Base-by-base conservation (phyloP, 106 monocot genomes). In the Allium sativum region DNA sequence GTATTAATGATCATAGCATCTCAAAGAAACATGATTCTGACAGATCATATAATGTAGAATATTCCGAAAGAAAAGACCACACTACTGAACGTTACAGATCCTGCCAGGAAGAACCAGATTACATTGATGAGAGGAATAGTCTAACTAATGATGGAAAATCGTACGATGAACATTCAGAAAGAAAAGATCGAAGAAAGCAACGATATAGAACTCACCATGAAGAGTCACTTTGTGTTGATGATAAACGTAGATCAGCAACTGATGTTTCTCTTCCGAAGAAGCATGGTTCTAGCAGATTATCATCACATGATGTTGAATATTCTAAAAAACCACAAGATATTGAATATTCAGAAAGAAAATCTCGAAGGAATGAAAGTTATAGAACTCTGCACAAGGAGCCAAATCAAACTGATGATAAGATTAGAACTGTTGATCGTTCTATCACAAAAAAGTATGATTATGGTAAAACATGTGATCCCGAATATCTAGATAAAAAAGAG, bases 1-100 rank as follows among this genome's bases (percentile, higher is more conserved):
- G 74, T 58, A 83, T 76, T 70, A 88, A 78, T 54, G 85, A 88
- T 52, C 82, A 76, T 21, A 83, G 93, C 62, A 31, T 31, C 31
- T 31, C 47, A 41, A 86, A 76, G 68, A 94, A 74, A 55, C 73
- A 74, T 12, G 78, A 80, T 72, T 75, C 42, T 59, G 68, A 46
- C 52, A 84, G 65, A 69, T 21, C 12, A 12, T 55, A 53, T 44
- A 71, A 79, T 31, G 51, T 12, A 43, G 78, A 79, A 58, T 58
- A 77, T 69, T 19, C 64, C 44, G 83, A 79, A 74, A 78, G 56
- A 70, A 77, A 72, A 62, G 67, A 57, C 58, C 55, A 57, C 15
- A 78, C 73, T 57, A 73, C 77, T 40, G 67, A 78, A 41, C 50
- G 54, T 57, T 53, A 55, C 18, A 71, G 74, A 73, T 15, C 58